A percentile compares a stretch with the other conserved stretches of the same genome.
Evolutionary conservation across 73 alveolate species (phyloP).

Genomic region (Stentor coeruleus): DNA sequence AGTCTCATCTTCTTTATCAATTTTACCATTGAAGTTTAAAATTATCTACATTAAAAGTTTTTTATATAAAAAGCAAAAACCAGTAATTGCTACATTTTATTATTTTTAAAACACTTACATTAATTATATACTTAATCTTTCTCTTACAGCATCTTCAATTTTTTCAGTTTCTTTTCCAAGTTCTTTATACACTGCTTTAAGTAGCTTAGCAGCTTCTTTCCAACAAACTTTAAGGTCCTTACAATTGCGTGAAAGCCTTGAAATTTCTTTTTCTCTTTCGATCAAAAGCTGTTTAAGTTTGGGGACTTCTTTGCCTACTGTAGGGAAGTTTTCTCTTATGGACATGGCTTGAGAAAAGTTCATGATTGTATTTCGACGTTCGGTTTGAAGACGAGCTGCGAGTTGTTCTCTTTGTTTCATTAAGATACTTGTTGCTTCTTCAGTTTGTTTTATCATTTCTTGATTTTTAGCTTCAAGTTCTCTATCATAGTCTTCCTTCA

Average conservation of each 20-base stretch:
- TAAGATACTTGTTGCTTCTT: neutral
- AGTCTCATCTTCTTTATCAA: too few relatives aligned
- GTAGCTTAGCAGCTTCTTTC: neutral
- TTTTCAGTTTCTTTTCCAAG: conserved; percentile 12
- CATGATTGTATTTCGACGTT: neutral
- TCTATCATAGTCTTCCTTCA: neutral
- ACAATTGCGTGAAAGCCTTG: neutral
- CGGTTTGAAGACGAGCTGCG: neutral
- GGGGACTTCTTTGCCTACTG: neutral
- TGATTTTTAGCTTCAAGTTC: neutral
- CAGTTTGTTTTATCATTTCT: conserved; percentile 7
- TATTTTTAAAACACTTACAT: too few relatives aligned
- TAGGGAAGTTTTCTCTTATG: neutral
- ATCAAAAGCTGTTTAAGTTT: neutral
- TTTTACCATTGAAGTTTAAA: too few relatives aligned
- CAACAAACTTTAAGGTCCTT: conserved; percentile 21
- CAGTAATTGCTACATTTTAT: too few relatives aligned
- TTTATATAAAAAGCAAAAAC: too few relatives aligned
- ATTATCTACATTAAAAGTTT: too few relatives aligned
- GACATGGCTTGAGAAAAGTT: neutral
- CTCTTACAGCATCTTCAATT: neutral
- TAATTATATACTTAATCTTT: neutral
- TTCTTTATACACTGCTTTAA: conserved; percentile 17
- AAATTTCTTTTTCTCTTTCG: neutral
- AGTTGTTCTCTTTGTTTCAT: conserved; percentile 1